Evolutionary conservation across 2,329 filamentous ascomycete genomes (phyloP), one percentile per base, ranked within the genome.

Genomic region (Fusarium sororula): DNA sequence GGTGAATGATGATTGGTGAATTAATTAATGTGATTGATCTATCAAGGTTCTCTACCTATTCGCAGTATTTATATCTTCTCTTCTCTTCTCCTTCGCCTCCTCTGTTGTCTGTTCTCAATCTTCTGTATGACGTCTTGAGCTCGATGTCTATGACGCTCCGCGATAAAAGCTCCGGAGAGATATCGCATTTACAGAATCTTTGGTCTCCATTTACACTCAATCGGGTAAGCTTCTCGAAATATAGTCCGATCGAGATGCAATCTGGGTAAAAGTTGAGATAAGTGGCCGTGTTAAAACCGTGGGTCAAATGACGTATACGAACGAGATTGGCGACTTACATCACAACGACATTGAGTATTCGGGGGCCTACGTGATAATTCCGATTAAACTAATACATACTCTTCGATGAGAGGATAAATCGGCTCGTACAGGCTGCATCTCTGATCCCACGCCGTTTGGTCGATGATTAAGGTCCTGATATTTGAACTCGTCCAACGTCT

Each of bases 341-440:
- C 12, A 17, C 54, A 13, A 17, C 12, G 38, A 57, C 17, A 42
- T 56, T 24, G 9, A 22, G 48, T 26, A 47, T 32, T 47, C 54
- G 54, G 54, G 9, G n/a, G 3, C 11, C 14, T 57, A 57, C 30
- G 54, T 57, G 54, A 57, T 28, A 26, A 22, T 13, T 35, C 54
- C 54, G 54, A 35, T 35, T 18, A n/a, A 24, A 24, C n/a, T 30
- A 51, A 57, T 7, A 64, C 32, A 65, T 64, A 63, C 35, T 50
- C 30, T 7, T 77, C 75, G n/a, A 77, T 55, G 24, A 74, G 32
- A 12, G 70, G 61, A 48, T 70, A 73, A 13, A 75, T 50, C 10
- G 67, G 48, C 57, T 69, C 41, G 48, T 72, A 80, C 24, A 80
- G 15, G 6, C 7, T 44, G 41, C 76, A 79, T 37, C 70, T 73